Evolutionary conservation across 2,329 filamentous ascomycete genomes (phyloP).

Genomic region (Thermomyces lanuginosus): DNA sequence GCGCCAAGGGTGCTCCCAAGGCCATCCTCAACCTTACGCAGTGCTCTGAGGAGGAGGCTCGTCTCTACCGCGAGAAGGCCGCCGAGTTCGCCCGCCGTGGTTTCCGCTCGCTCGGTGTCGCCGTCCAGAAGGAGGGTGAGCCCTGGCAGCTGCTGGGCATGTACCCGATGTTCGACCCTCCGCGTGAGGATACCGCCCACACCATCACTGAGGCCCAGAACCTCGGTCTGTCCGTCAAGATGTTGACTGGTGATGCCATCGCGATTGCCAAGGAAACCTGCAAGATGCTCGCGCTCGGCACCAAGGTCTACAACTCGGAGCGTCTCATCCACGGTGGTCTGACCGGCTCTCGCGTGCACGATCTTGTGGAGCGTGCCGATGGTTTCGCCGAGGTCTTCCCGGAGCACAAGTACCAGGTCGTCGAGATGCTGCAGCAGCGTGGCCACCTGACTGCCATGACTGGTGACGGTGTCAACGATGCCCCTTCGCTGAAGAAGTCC

Average conservation of each 20-base stretch:
- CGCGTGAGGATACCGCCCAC: constrained; percentile 56
- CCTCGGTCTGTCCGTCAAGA: constrained; percentile 57
- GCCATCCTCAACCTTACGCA: constrained; percentile 50
- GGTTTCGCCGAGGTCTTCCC: constrained; percentile 55
- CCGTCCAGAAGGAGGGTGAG: constrained; percentile 54
- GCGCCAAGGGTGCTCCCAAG: constrained; percentile 57
- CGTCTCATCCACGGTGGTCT: constrained; percentile 57
- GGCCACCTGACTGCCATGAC: constrained; percentile 54
- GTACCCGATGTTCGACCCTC: constrained; percentile 60
- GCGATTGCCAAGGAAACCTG: constrained; percentile 62
- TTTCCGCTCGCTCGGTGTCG: constrained; percentile 59
- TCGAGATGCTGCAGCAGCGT: constrained; percentile 53
- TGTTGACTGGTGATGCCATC: constrained; percentile 60
- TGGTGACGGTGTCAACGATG: constrained; percentile 54
- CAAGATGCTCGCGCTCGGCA: constrained; percentile 58
- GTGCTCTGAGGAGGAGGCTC: constrained; percentile 44
- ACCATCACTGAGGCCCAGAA: constrained; percentile 56
- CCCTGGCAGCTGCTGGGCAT: constrained; percentile 54
- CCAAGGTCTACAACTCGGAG: constrained; percentile 60
- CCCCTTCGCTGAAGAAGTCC: constrained; percentile 51
- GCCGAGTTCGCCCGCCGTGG: constrained; percentile 56
- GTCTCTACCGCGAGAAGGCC: constrained; percentile 51
- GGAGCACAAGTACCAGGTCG: constrained; percentile 55
- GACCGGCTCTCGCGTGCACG: constrained; percentile 51
- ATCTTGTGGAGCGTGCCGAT: constrained; percentile 53